A percentile compares a stretch with the other conserved stretches of the same genome.
Evolutionary conservation across 192 early-diverging fungal species (phyloP).

Genomic region (Mortierella antarctica): DNA sequence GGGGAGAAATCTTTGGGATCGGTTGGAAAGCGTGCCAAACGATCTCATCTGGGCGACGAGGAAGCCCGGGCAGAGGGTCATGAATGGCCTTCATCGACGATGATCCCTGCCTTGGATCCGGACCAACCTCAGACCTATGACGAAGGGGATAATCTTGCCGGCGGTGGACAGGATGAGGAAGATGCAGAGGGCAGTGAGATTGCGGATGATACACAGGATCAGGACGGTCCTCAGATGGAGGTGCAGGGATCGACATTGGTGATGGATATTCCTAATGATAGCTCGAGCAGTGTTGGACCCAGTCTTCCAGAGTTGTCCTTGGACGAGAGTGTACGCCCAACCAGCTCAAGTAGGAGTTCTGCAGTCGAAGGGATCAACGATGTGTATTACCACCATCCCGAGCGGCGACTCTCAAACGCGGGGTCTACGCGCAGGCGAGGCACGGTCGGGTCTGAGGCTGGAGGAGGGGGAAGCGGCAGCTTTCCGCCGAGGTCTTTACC

Average conservation of each 20-base stretch:
- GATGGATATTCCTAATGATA: background rate
- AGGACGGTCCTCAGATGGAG: background rate
- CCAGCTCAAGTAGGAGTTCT: slow-evolving; percentile 12
- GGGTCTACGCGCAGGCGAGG: slow-evolving; percentile 8
- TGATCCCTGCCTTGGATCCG: background rate
- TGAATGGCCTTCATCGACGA: background rate
- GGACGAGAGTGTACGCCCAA: background rate
- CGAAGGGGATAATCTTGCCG: slow-evolving; percentile 42
- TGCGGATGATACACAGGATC: background rate
- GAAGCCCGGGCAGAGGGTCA: slow-evolving; percentile 1
- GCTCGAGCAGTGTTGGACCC: slow-evolving; percentile 28
- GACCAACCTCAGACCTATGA: slow-evolving; percentile 20
- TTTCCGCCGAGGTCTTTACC: slow-evolving; percentile 15
- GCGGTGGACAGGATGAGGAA: slow-evolving; percentile 48
- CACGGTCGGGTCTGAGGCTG: background rate
- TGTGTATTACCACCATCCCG: slow-evolving; percentile 52
- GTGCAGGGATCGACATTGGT: background rate
- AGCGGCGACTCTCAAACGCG: slow-evolving; percentile 30
- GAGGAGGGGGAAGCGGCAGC: background rate
- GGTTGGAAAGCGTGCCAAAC: background rate
- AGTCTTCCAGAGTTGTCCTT: slow-evolving; percentile 9
- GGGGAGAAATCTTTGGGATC: background rate
- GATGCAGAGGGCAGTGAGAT: background rate
- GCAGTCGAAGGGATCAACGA: slow-evolving; percentile 42
- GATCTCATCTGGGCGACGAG: background rate